Base-by-base conservation (phyloP, 2,329 filamentous ascomycete species). In the Pezicula carpinea region DNA sequence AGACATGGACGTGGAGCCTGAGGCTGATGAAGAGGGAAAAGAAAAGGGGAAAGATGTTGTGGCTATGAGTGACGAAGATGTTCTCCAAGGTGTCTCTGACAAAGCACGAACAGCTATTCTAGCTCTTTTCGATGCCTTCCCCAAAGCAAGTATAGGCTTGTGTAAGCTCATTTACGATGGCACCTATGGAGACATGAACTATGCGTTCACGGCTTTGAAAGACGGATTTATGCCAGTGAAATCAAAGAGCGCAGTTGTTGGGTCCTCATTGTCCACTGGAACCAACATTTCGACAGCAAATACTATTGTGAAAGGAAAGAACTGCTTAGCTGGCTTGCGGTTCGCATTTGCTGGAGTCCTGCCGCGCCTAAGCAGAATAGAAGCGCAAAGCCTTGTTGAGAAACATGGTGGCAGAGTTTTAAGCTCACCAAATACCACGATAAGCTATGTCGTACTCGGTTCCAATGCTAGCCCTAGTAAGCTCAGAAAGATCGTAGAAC, bases 381-480 rank as follows among this genome's bases (percentile, higher is more conserved):
- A 39, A 18, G 35, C 18, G 11, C 17, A 17, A 11, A 19, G n/a
- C 13, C 14, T 39, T 11, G 18, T 39, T 13, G n/a, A 39, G 35
- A 39, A 39, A 21, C n/a, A 39, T 13, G 35, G 35, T 17, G 35
- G 35, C 7, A 18, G 11, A 15, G 7, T 39, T 13, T 15, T 18
- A 6, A 39, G 14, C 18, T 5, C 35, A 18, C 13, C 18, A 18
- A 19, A 39, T 18, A 19, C n/a, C 6, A 39, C 17, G n/a, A 15
- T 18, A 7, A 39, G 35, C 21, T 18, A 17, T 39, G 35, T 39
- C 13, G 18, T 39, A 11, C 35, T 39, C 21, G 35, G 35, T 35
- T 79, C 78, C 21, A 93, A 97, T 65, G 93, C 95, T 19, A 93
- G 93, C 0, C 93, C 93, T 1, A 95, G 86, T 67, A 99, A 99